Evolutionary conservation across 768 basidiomycete genomes (phyloP).

Genomic region (Suillus spraguei): DNA sequence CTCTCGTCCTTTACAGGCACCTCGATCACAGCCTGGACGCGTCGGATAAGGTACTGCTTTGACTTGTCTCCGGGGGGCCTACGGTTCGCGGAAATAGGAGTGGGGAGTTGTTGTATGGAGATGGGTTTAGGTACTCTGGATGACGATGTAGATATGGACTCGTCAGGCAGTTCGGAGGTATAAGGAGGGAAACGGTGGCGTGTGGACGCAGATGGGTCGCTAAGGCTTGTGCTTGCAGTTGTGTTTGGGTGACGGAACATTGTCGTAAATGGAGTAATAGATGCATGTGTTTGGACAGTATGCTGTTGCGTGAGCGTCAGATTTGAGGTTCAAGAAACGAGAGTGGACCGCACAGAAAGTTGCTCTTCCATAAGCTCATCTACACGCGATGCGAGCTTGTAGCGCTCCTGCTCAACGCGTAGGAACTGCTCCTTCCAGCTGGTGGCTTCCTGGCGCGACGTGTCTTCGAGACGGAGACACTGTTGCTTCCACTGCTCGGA

Average conservation of each 20-base stretch:
- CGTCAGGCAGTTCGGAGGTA: conserved; percentile 25
- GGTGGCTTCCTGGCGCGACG: conserved; percentile 49
- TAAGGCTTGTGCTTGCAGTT: conserved; percentile 9
- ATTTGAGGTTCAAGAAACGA: background rate
- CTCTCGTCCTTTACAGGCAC: conserved; percentile 69
- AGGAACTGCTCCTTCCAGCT: conserved; percentile 84
- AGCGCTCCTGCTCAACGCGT: conserved; percentile 71
- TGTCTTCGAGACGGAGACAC: conserved; percentile 47
- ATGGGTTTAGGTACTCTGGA: conserved; percentile 29
- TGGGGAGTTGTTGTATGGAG: conserved; percentile 28
- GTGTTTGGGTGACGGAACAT: conserved; percentile 26
- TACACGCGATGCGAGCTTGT: conserved; percentile 53
- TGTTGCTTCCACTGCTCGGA: conserved; percentile 75
- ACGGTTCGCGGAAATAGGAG: conserved; percentile 33
- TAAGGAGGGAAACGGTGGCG: conserved; percentile 20
- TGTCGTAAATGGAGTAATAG: conserved; percentile 36
- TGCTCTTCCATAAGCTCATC: conserved; percentile 61
- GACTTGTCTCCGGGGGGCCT: conserved; percentile 15
- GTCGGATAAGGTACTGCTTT: conserved; percentile 49
- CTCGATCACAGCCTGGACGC: conserved; percentile 61
- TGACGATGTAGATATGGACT: conserved; percentile 35
- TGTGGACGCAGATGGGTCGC: conserved; percentile 34
- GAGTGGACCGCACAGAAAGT: conserved; percentile 40
- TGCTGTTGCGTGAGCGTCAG: conserved; percentile 10
- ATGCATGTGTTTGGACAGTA: conserved; percentile 18